Evolutionary conservation across 345 rosid genomes (phyloP), one percentile per base, ranked within the genome.

Genomic region (Eucalyptus marginata): DNA sequence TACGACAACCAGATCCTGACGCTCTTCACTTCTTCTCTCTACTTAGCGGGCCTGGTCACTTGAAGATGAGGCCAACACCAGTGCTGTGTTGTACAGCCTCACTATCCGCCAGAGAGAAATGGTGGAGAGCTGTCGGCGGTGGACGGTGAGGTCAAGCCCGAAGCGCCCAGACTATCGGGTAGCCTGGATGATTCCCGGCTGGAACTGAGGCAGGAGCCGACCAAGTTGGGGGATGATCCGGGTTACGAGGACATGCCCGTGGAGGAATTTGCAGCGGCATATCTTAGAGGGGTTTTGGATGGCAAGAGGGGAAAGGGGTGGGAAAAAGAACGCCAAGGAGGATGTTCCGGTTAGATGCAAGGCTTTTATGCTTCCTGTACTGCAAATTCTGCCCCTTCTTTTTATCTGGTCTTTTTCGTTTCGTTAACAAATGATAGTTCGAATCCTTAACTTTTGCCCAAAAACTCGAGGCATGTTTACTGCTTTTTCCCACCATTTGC

Each of bases 11-110:
- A 96, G 92, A 27, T 96, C 27, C 94, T 96, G 22, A 95, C 96
- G 16, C 96, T 97, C 49, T 97, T 96, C 90, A 96, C 99, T 3
- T 96, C 99, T 4, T 96, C 99, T 2, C 93, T 96, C 22, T 96
- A 96, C 92, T 95, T 96, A 43, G 95, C 98, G 18, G 98, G 96
- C 49, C 97, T 97, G 44, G 33, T 95, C 86, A 92, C 96, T 66
- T 18, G 91, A 86, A 33, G 84, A 87, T 27, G 88, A 88, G 12
- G 88, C 88, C 80, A 90, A 66, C 27, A 89, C 66, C 27, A 17
- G 62, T 49, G 88, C 86, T 25, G 90, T 93, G 17, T 86, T 93
- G 1, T 96, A 92, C 81, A 99, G 99, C 18, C 95, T 97, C 86
- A 96, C 92, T 80, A 52, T 96, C 50, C 93, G 98, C 31, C 88